Base-by-base conservation (phyloP, 208 protist species). In the Leishmania tarentolae region DNA sequence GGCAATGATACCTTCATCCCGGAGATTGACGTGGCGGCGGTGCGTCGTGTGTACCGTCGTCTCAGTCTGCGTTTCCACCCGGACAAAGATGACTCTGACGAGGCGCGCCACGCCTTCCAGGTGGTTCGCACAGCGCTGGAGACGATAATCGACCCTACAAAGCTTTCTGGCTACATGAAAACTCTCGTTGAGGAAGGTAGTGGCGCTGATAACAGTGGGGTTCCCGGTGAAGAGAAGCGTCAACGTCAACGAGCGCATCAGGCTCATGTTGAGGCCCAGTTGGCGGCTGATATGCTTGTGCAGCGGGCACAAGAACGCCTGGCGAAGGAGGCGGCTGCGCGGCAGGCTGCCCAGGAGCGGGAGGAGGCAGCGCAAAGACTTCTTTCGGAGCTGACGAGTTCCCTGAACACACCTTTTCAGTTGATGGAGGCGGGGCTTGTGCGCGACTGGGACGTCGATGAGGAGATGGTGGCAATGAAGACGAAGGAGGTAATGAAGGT, bases 51-150 rank as follows among this genome's bases (percentile, higher is more conserved):
- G n/a, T 95, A 95, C 84, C 92, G 94, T 35, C 92, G 92, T 28
- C 87, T 91, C 53, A 92, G 90, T 17, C 83, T 97, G 17, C 80
- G 90, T 42, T 97, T 97, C 76, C 94, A 97, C 79, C 94, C 94
- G 17, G 94, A 97, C 84, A 97, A 97, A 85, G 94, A 97, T 78
- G 72, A 83, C 74, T 92, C 88, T 13, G 84, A 83, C 13, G 90
- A 42, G n/a, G 94, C 94, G 15, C 84, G 90, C 2, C 75, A 75
- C 35, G 94, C 91, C 35, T 97, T 97, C 80, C 89, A 91, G 66
- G 75, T 83, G 31, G 85, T 97, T 11, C 89, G 89, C 72, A 74
- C 83, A 13, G 94, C 92, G 2, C 73, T 90, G 1, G 91, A 97
- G 53, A 95, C 90, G 9, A 80, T 97, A 61, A 79, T 86, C 21